Conservation (phyloP, 176 grass and related monocot genomes). For the Oryza australiensis region DNA sequence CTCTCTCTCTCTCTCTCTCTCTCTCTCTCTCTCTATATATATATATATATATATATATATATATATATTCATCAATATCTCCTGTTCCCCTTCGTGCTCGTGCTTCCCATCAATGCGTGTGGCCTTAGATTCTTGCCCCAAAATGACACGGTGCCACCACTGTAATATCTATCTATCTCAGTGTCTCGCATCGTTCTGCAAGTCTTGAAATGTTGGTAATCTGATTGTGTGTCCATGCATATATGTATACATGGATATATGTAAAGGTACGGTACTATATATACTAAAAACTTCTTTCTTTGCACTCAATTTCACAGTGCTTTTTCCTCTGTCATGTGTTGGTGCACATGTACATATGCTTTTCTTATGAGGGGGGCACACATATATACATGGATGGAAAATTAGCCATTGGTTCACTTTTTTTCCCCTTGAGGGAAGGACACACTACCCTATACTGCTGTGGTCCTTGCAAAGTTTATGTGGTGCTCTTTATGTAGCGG, state of each 20-base stretch:
- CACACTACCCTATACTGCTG: not conserved
- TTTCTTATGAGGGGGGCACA: not conserved
- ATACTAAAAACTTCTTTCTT: not conserved
- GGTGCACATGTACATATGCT: not conserved
- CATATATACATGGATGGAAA: conserved; percentile 1
- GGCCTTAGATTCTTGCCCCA: conserved; percentile 12
- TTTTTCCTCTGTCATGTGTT: conserved; percentile 33
- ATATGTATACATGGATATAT: too few relatives aligned
- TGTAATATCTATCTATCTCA: not conserved
- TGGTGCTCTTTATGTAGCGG: not conserved
- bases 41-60: too few relatives aligned
- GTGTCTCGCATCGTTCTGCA: not conserved
- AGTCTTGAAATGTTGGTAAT: not conserved
- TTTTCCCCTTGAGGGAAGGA: not conserved
- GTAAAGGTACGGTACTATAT: not conserved
- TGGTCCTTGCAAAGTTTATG: conserved; percentile 33
- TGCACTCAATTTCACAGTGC: conserved; percentile 18
- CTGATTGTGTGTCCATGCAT: not conserved
- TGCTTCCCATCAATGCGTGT: conserved; percentile 31
- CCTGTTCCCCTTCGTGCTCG: not conserved
- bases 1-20: too few relatives aligned
- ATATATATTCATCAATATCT: not conserved
- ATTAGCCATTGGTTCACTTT: conserved; percentile 17
- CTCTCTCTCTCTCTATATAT: too few relatives aligned
- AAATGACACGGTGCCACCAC: not conserved